phyloP scores from a whole-genome alignment of 345 rosid species.

The Fremontodendron californicum region DNA sequence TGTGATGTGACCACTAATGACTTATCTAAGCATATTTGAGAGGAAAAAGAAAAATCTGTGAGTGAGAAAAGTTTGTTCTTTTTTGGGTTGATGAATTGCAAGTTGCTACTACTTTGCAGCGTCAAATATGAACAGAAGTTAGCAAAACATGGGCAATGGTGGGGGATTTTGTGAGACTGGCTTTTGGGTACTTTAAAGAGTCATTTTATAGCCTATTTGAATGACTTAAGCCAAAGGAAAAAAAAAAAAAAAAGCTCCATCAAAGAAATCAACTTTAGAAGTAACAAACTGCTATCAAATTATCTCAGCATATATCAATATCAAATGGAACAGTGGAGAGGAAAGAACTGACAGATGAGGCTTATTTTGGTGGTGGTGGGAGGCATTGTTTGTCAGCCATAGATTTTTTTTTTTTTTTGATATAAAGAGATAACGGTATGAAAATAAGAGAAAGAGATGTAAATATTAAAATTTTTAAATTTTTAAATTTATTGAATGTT shows the following conservation, averaged over 20 bases:
- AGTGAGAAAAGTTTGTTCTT: not conserved
- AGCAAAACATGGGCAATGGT: not conserved
- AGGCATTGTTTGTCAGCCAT: too few relatives aligned
- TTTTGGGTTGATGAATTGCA: not conserved
- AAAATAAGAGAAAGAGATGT: too few relatives aligned
- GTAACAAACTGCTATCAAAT: not conserved
- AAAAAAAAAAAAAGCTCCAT: too few relatives aligned
- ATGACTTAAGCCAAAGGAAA: not conserved
- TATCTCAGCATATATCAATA: not conserved
- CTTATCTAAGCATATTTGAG: too few relatives aligned
- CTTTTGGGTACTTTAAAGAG: constrained; percentile 15
- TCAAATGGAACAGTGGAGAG: not conserved
- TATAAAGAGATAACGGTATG: too few relatives aligned
- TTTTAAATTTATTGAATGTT: too few relatives aligned
- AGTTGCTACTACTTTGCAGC: not conserved
- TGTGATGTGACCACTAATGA: too few relatives aligned
- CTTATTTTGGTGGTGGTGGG: not conserved
- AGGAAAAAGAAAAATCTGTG: not conserved
- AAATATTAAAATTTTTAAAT: too few relatives aligned
- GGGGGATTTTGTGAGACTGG: not conserved
- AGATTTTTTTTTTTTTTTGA: too few relatives aligned
- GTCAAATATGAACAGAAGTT: not conserved
- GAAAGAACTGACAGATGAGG: not conserved
- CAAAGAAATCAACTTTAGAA: not conserved
- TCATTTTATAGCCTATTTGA: not conserved